phyloP scores from a whole-genome alignment of 2,329 filamentous ascomycete genomes.

The Apiospora malaysiana region DNA sequence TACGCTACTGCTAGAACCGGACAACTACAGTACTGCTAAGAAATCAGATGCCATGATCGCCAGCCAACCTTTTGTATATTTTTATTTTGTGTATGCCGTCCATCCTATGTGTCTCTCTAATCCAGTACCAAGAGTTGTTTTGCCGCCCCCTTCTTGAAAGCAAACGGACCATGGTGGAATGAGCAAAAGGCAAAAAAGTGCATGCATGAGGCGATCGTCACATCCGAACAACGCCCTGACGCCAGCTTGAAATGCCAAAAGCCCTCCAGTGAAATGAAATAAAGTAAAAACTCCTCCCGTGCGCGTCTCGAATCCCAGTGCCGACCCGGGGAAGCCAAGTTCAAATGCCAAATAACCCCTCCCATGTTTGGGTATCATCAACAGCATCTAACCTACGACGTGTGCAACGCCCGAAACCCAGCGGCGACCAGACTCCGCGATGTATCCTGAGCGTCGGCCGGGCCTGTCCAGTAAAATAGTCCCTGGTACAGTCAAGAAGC shows the following conservation, averaged over 20 bases:
- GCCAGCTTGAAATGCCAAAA: constrained; percentile 11
- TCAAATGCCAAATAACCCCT: background rate
- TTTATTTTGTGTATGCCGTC: background rate
- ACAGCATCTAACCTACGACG: constrained; percentile 38
- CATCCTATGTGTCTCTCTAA: background rate
- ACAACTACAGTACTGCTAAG: background rate
- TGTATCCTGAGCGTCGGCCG: constrained; percentile 67
- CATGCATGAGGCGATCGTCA: background rate
- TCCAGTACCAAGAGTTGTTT: background rate
- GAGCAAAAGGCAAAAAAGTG: background rate
- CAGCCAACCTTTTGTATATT: background rate
- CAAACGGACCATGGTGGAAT: background rate
- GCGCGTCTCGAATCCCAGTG: background rate
- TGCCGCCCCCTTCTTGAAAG: background rate
- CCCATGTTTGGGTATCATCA: background rate
- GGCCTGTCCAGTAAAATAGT: constrained; percentile 83
- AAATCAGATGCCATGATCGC: background rate
- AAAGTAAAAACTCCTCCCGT: background rate
- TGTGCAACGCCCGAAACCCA: constrained; percentile 64
- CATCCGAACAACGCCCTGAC: background rate
- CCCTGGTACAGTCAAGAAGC: constrained; percentile 54
- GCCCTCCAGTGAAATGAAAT: background rate
- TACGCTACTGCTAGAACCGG: background rate
- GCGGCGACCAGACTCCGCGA: constrained; percentile 63
- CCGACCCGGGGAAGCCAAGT: too few species aligned